phyloP scores from a whole-genome alignment of 306 rosid genomes.

The Parietaria judaica region DNA sequence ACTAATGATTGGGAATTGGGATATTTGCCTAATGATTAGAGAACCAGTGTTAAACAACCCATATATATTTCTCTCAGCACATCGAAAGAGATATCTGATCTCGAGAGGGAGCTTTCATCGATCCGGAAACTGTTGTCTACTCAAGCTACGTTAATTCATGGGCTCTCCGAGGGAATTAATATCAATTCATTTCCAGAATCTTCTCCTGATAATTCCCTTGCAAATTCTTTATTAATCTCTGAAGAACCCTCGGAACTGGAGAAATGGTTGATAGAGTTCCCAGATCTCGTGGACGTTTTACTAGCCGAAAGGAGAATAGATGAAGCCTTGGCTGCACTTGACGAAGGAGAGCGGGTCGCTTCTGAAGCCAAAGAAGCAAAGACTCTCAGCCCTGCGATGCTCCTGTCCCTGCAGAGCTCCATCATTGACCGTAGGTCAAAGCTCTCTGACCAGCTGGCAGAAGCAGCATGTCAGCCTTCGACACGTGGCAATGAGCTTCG shows the following conservation, averaged over 20 bases:
- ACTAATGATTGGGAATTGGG: slow-evolving; percentile 1
- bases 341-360: slow-evolving; percentile 81
- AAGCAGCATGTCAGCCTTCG: slow-evolving; percentile 99
- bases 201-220: slow-evolving; percentile 39
- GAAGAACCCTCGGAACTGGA: slow-evolving; percentile 71
- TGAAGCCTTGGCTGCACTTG: slow-evolving; percentile 80
- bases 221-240: slow-evolving; percentile 31
- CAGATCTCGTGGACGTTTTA: slow-evolving; percentile 88
- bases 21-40: background rate
- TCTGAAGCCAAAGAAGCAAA: slow-evolving; percentile 63
- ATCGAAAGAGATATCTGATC: slow-evolving; percentile 94
- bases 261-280: slow-evolving; percentile 86
- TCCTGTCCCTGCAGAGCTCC: slow-evolving; percentile 56
- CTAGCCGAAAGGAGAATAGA: slow-evolving; percentile 93
- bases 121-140: slow-evolving; percentile 93
- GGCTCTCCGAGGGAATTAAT: slow-evolving; percentile 86
- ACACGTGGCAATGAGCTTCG: slow-evolving; percentile 93
- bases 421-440: slow-evolving; percentile 63
- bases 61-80: slow-evolving; percentile 55
- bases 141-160: slow-evolving; percentile 91
- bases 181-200: slow-evolving; percentile 49
- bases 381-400: slow-evolving; percentile 44
- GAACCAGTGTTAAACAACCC: slow-evolving; percentile 17
- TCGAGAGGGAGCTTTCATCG: slow-evolving; percentile 93
- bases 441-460: slow-evolving; percentile 95